Evolutionary conservation across 257 asterid genomes (phyloP).

Genomic region (Solanum piurae): DNA sequence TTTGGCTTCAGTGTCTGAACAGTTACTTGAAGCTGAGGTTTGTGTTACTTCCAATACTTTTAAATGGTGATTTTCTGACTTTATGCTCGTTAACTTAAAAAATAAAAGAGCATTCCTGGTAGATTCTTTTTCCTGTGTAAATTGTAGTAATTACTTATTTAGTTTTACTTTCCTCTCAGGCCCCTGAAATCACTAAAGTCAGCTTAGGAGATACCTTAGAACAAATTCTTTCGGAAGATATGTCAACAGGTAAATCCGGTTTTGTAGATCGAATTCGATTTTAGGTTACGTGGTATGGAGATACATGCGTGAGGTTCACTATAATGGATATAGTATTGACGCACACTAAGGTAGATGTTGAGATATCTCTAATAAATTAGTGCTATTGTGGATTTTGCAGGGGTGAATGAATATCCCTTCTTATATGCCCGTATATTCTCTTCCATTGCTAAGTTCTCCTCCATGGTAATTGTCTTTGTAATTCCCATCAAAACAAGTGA

Average conservation of each 20-base stretch:
- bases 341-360: background rate
- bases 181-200: slow-evolving; percentile 29
- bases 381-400: slow-evolving; percentile 32
- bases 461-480: slow-evolving; percentile 46
- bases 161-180: slow-evolving; percentile 30
- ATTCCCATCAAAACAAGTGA: background rate
- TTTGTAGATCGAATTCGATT: slow-evolving; percentile 10
- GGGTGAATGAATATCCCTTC: slow-evolving; percentile 67
- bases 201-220: slow-evolving; percentile 47
- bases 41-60: slow-evolving; percentile 1
- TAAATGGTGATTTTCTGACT: background rate
- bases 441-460: slow-evolving; percentile 68
- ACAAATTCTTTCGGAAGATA: slow-evolving; percentile 65
- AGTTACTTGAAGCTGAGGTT: slow-evolving; percentile 80
- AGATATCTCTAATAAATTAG: slow-evolving; percentile 1
- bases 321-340: background rate
- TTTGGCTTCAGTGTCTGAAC: slow-evolving; percentile 80
- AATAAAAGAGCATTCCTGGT: background rate
- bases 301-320: background rate
- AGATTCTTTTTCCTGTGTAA: background rate
- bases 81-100: background rate
- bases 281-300: background rate
- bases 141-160: slow-evolving; percentile 3
- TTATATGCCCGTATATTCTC: slow-evolving; percentile 90
- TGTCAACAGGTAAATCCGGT: slow-evolving; percentile 56